Conservation (phyloP, 805 yeast species). For the Maudiozyma saulgeensis region DNA sequence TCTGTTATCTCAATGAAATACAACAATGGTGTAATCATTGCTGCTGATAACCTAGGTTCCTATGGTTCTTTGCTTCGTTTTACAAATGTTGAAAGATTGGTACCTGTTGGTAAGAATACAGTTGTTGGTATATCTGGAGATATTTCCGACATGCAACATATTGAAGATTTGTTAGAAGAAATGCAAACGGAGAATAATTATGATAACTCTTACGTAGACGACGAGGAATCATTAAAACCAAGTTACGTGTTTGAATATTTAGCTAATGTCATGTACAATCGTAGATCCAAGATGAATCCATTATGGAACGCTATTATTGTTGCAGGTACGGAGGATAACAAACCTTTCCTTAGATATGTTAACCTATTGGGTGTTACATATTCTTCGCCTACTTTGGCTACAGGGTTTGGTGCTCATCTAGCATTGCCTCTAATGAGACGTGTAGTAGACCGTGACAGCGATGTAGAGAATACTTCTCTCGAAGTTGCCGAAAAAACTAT, state of each 20-base stretch:
- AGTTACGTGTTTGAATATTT: slow-evolving; percentile 81
- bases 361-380: slow-evolving; percentile 89
- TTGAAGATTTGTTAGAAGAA: slow-evolving; percentile 66
- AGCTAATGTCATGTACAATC: slow-evolving; percentile 70
- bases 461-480: slow-evolving; percentile 57
- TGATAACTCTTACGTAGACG: slow-evolving; percentile 40
- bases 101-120: slow-evolving; percentile 75
- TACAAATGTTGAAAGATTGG: slow-evolving; percentile 72
- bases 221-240: slow-evolving; percentile 65
- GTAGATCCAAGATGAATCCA: slow-evolving; percentile 92
- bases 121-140: slow-evolving; percentile 94
- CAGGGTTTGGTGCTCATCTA: slow-evolving; percentile 93
- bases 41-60: slow-evolving; percentile 90
- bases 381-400: slow-evolving; percentile 79
- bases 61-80: slow-evolving; percentile 90
- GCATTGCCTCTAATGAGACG: slow-evolving; percentile 88
- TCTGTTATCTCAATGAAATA: slow-evolving; percentile 89
- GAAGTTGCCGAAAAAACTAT: slow-evolving; percentile 71
- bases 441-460: slow-evolving; percentile 69
- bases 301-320: slow-evolving; percentile 91
- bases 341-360: slow-evolving; percentile 74
- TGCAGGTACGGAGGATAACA: slow-evolving; percentile 70
- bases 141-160: slow-evolving; percentile 82
- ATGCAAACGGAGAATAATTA: slow-evolving; percentile 71
- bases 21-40: slow-evolving; percentile 81